Percentiles rank a stretch among this genome's conserved stretches.
phyloP scores from a whole-genome alignment of 2,329 filamentous ascomycete species.

The Neodidymelliopsis sp. region DNA sequence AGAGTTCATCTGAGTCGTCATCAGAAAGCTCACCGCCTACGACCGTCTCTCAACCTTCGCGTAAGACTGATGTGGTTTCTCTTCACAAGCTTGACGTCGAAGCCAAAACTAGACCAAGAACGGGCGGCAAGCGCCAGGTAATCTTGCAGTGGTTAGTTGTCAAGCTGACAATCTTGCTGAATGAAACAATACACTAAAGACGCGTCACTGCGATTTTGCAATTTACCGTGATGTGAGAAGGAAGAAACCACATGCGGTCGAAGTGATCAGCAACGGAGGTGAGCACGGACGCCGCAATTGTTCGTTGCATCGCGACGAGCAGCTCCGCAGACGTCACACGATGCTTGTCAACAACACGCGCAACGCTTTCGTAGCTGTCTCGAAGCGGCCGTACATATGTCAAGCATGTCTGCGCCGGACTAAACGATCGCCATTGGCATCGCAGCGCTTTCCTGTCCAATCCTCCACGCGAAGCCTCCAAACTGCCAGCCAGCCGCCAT shows the following conservation, averaged over 20 bases:
- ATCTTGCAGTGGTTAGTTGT: slow-evolving; percentile 20
- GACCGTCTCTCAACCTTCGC: neutral
- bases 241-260: neutral
- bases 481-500: slow-evolving; percentile 26
- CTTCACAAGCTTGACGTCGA: slow-evolving; percentile 2
- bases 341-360: slow-evolving; percentile 39
- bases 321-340: slow-evolving; percentile 30
- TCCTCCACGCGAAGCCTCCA: slow-evolving; percentile 31
- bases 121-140: slow-evolving; percentile 12
- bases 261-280: slow-evolving; percentile 22
- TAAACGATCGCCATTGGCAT: slow-evolving; percentile 26
- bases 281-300: slow-evolving; percentile 37
- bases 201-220: neutral
- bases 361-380: slow-evolving; percentile 27
- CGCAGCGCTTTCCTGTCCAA: neutral
- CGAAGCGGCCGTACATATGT: slow-evolving; percentile 40
- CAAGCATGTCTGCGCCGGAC: slow-evolving; percentile 36
- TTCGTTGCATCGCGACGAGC: slow-evolving; percentile 23
- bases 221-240: neutral
- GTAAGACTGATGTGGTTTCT: neutral
- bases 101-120: neutral
- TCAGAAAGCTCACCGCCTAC: neutral
- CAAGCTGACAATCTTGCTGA: slow-evolving; percentile 12
- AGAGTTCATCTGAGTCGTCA: slow-evolving; percentile 4
- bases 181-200: neutral